These are phyloP conservation scores for Dalbergia oliveri DNA, from an alignment of 306 rosid genomes.

Conservation along the genomic window DNA sequence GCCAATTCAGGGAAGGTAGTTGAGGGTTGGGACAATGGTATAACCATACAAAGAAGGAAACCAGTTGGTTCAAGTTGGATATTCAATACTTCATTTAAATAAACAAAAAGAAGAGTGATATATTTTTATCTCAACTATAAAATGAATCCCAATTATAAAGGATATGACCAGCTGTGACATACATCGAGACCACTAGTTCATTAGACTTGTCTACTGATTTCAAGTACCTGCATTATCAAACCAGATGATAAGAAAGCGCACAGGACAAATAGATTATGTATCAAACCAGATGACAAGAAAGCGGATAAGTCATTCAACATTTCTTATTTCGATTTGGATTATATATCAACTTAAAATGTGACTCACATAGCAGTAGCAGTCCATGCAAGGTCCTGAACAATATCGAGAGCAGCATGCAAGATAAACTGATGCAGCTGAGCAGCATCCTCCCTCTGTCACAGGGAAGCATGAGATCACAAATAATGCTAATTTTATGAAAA, in stretches of 20 bases:
- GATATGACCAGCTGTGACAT: conserved; percentile 99
- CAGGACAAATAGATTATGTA: background rate
- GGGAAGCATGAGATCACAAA: conserved; percentile 37
- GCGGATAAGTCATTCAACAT: background rate
- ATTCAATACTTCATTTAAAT: conserved; percentile 11
- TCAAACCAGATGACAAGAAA: background rate
- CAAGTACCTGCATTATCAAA: conserved; percentile 78
- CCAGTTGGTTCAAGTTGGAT: conserved; percentile 23
- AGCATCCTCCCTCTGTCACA: conserved; percentile 90
- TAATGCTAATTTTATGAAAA: background rate
- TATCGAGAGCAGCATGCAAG: conserved; percentile 92
- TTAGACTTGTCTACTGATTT: conserved; percentile 92
- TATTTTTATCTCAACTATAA: conserved; percentile 20
- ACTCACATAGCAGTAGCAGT: conserved; percentile 96
- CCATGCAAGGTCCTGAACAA: conserved; percentile 99
- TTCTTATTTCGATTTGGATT: background rate
- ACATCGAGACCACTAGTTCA: conserved; percentile 89
- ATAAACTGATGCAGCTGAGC: conserved; percentile 98
- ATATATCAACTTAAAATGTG: background rate
- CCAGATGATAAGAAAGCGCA: conserved; percentile 28
- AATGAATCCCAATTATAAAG: conserved; percentile 48
- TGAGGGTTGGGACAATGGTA: conserved; percentile 19
- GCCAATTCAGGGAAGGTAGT: conserved; percentile 22
- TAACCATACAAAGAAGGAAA: conserved; percentile 15
- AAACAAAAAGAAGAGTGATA: background rate